phyloP scores from a whole-genome alignment of 1,284 basidiomycete genomes.

The Ganoderma multipileum region DNA sequence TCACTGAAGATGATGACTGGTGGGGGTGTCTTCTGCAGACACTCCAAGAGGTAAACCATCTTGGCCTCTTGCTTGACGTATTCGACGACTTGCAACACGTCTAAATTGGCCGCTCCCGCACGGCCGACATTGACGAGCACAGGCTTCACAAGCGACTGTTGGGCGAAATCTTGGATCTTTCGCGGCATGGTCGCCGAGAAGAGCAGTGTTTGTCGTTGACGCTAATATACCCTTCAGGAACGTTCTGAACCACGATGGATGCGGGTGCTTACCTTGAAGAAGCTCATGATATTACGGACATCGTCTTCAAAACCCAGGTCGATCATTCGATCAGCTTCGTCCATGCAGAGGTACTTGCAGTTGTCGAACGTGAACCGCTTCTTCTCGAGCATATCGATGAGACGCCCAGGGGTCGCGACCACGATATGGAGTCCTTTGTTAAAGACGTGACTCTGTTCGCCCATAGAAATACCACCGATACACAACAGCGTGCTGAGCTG shows the following conservation, averaged over 20 bases:
- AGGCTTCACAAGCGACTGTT: slow-evolving; percentile 92
- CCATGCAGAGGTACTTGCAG: slow-evolving; percentile 96
- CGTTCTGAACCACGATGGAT: neutral
- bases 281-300: slow-evolving; percentile 98
- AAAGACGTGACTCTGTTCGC: slow-evolving; percentile 91
- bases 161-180: slow-evolving; percentile 98
- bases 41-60: slow-evolving; percentile 98
- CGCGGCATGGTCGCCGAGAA: slow-evolving; percentile 99
- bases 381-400: slow-evolving; percentile 98
- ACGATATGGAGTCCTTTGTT: slow-evolving; percentile 94
- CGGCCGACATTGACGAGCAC: slow-evolving; percentile 97
- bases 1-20: slow-evolving; percentile 99
- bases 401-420: slow-evolving; percentile 93
- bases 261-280: slow-evolving; percentile 78
- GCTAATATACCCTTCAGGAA: slow-evolving; percentile 47
- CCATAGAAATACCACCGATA: slow-evolving; percentile 98
- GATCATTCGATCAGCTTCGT: slow-evolving; percentile 99
- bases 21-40: slow-evolving; percentile 97
- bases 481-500: slow-evolving; percentile 89
- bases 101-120: slow-evolving; percentile 96
- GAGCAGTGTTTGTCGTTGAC: slow-evolving; percentile 95
- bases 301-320: slow-evolving; percentile 99
- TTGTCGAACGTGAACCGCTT: slow-evolving; percentile 89
- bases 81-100: slow-evolving; percentile 97
- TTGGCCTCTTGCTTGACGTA: slow-evolving; percentile 99